Evolutionary conservation across 495 filamentous ascomycete species (phyloP), one percentile per base, ranked within the genome.

Genomic region (Hypoxylon subgilvum): DNA sequence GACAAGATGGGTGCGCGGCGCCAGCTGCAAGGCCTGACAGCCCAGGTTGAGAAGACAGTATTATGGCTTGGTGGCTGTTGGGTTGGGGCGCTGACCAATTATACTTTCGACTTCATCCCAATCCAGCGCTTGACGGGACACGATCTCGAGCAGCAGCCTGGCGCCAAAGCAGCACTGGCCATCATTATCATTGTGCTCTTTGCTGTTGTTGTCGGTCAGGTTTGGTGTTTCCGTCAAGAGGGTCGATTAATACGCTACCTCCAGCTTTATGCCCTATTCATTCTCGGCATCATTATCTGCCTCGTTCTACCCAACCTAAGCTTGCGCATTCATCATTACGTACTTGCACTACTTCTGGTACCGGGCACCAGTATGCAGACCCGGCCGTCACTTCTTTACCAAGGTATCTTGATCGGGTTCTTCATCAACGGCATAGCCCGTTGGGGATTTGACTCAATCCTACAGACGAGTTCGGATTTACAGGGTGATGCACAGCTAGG

Each of bases 301-400:
- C 76, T 92, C 0, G 79, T 84, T 0, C 73, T 96, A 8, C 92
- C 94, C 0, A 82, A 83, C n/a, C 85, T 96, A n/a, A 87, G 82
- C 40, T 82, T 98, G 41, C 83, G 94, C 8, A 92, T 97, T 51
- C 95, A 97, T 65, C 94, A 98, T 67, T 98, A 98, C 62, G 88
- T 98, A 60, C 81, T 98, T 10, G 92, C 89, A 8, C 76, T 97
- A 1, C 69, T 84, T 1, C 81, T 97, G 0, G 84, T 96, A 10
- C 91, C 90, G 0, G 91, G 91, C 0, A 96, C 92, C 0, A 84
- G 85, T 34, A 82, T 96, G 42, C 90, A 93, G 49, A 96, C 88
- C 2, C 82, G 93, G 0, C 86, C 88, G 0, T 86, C 84, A 0
- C 71, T 96, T 10, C 69, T 94, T 6, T 96, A 90, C 56, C 91